Base-by-base conservation (phyloP, 108 stramenopile genomes). In the Craspedostauros australis region DNA sequence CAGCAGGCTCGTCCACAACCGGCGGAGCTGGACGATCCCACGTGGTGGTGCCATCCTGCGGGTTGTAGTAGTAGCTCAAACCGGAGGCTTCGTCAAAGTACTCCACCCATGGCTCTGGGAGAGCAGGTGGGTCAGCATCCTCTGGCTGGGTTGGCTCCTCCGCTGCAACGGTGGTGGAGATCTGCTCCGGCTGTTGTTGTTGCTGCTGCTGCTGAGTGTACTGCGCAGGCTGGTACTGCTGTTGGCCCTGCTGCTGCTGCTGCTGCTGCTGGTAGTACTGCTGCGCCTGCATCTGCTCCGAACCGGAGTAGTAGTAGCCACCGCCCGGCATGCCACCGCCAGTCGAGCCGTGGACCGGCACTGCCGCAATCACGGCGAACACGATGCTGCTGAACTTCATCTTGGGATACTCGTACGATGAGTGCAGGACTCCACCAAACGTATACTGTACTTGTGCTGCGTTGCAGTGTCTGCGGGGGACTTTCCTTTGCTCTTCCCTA, bases 1-100 rank as follows among this genome's bases (percentile, higher is more conserved):
- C 57, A n/a, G 50, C 34, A 1, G 51, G 19, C 30, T 38, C 58
- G 33, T 39, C 50, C 26, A 18, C 34, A 16, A 36, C 53, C 36
- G 61, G 39, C 4, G 67, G 48, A 12, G 25, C 57, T 20, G 88
- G 88, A 28, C 85, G 60, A 31, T 91, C 86, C 89, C 89, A 91
- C 25, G 84, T 80, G 8, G 89, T 86, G 15, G 83, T 82, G 12
- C 89, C 80, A 42, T 75, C 74, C n/a, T 36, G 44, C 24, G 77
- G 57, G 51, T 91, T 79, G 64, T 84, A 82, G 46, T 91, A 91
- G 62, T 91, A 91, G 12, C 68, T 49, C 25, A 64, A 63, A 7
- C 89, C 89, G 7, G 77, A 81, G 1, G 73, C 53, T 8, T 75
- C 85, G 65, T 90, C 88, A 30, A 84, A 62, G 46, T 86, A 71